These are phyloP conservation scores for Acacia concinna DNA, from an alignment of 331 rosid genomes.

Conservation along the genomic window DNA sequence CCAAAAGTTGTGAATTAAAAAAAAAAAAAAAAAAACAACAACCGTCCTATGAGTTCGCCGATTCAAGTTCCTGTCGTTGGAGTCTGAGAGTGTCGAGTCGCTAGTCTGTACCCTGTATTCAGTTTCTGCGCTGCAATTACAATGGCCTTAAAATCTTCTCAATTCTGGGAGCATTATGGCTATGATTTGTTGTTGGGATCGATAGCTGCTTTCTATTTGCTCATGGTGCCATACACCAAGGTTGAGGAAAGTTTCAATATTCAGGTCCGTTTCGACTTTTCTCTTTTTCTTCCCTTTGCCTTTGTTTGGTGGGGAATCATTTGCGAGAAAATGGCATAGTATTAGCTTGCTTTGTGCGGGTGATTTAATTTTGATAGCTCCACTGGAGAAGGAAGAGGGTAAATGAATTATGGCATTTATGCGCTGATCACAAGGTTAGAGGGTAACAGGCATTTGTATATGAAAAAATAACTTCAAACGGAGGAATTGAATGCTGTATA, in stretches of 20 bases:
- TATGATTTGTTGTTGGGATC: constrained; percentile 73
- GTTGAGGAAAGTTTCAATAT: constrained; percentile 96
- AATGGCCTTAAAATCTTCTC: constrained; percentile 60
- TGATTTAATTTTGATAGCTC: not conserved
- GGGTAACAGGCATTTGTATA: not conserved
- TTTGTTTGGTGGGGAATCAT: not conserved
- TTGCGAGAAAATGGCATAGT: not conserved
- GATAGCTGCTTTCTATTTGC: constrained; percentile 61
- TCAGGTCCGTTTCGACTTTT: constrained; percentile 52
- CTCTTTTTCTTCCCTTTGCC: not conserved
- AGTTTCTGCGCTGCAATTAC: not conserved
- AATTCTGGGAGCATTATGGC: constrained; percentile 48
- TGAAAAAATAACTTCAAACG: not conserved
- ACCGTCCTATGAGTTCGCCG: not conserved
- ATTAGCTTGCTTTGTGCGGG: not conserved
- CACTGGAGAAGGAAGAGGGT: not conserved
- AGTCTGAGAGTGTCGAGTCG: not conserved
- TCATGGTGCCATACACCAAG: constrained; percentile 82
- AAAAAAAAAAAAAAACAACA: too few relatives aligned
- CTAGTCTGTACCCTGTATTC: not conserved
- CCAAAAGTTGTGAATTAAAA: not conserved
- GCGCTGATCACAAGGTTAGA: not conserved
- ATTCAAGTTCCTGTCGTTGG: not conserved
- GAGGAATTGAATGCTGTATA: not conserved
- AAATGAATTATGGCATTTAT: not conserved